Conservation (phyloP, 1,139 yeast genomes). For the Tardiomyces depauwii region DNA sequence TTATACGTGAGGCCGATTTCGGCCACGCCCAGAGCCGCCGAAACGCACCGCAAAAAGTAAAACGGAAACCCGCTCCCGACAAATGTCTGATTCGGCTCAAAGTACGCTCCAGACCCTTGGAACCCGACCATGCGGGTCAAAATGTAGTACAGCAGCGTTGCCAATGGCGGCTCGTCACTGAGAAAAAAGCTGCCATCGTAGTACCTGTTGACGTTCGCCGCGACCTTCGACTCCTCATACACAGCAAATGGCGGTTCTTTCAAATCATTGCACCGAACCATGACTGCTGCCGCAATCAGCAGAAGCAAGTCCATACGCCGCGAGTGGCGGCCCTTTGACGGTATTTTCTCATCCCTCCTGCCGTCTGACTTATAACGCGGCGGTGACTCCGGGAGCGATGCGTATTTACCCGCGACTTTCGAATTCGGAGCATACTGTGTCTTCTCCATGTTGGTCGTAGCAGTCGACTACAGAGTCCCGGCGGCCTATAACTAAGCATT, state of each 20-base stretch:
- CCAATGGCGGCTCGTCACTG: not conserved
- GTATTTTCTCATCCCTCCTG: too few relatives aligned
- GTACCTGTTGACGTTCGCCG: not conserved
- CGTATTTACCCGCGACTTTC: too few relatives aligned
- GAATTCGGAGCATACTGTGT: too few relatives aligned
- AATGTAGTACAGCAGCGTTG: not conserved
- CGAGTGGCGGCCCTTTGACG: too few relatives aligned
- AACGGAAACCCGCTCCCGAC: not conserved
- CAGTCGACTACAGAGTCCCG: too few relatives aligned
- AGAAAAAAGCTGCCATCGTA: not conserved
- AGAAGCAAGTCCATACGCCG: too few relatives aligned
- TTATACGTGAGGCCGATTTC: not conserved
- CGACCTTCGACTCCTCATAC: not conserved
- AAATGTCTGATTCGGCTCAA: not conserved
- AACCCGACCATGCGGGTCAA: not conserved
- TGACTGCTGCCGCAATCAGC: not conserved
- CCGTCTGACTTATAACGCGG: too few relatives aligned
- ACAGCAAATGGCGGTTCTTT: not conserved
- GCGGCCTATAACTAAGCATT: too few relatives aligned
- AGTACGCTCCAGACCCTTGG: not conserved
- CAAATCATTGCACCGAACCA: not conserved
- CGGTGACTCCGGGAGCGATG: too few relatives aligned
- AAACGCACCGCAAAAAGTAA: not conserved
- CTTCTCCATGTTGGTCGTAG: too few relatives aligned
- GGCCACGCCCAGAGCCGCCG: conserved; percentile 10